Evolutionary conservation across 495 filamentous ascomycete genomes (phyloP).

Genomic region (Xylaria longipes): DNA sequence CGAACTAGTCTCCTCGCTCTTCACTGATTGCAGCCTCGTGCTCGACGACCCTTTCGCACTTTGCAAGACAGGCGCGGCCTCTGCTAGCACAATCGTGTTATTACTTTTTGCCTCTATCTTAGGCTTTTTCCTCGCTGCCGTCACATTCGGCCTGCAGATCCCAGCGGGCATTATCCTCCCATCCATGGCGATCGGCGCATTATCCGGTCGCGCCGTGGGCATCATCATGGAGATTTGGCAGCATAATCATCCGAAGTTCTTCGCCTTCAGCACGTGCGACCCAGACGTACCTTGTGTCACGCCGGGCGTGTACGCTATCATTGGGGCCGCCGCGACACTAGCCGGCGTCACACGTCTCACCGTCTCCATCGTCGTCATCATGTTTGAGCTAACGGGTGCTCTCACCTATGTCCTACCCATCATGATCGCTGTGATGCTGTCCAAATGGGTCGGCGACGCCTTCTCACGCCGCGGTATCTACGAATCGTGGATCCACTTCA

Average conservation of each 20-base stretch:
- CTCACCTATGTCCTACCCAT: conserved; percentile 97
- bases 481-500: conserved; percentile 96
- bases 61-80: conserved; percentile 75
- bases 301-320: conserved; percentile 93
- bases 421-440: conserved; percentile 99
- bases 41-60: conserved; percentile 85
- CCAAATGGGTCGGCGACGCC: conserved; percentile 97
- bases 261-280: conserved; percentile 81
- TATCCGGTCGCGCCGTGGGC: conserved; percentile 90
- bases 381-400: conserved; percentile 97
- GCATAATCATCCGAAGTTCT: conserved; percentile 72
- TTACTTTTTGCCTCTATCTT: conserved; percentile 80
- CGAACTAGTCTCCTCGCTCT: conserved; percentile 89
- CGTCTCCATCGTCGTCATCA: conserved; percentile 95
- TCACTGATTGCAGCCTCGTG: conserved; percentile 83
- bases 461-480: conserved; percentile 95
- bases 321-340: conserved; percentile 93
- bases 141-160: conserved; percentile 96
- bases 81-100: conserved; percentile 76
- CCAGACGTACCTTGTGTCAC: conserved; percentile 91
- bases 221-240: conserved; percentile 92
- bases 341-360: conserved; percentile 99
- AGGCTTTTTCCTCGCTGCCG: conserved; percentile 82
- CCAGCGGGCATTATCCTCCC: conserved; percentile 96
- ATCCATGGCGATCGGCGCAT: conserved; percentile 94